Evolutionary conservation across 78 protist species (phyloP).

Genomic region (Ministeria vibrans): DNA sequence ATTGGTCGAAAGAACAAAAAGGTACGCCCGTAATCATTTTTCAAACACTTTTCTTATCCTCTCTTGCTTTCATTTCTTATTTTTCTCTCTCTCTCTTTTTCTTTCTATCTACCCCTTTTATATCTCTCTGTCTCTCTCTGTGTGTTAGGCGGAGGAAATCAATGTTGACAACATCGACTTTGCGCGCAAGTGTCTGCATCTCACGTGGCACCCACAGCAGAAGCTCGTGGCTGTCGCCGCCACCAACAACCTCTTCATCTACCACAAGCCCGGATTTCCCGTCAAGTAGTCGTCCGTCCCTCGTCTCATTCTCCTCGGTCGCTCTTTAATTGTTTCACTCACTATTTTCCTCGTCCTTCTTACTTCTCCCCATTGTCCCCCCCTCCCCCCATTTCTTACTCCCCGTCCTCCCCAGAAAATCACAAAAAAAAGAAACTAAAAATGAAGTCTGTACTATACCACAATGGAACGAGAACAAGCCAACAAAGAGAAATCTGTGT

Average conservation of each 20-base stretch:
- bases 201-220: conserved; percentile 60
- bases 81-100: background rate
- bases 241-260: conserved; percentile 37
- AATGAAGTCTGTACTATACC: background rate
- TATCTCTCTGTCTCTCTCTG: background rate
- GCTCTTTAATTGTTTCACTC: background rate
- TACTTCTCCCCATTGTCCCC: background rate
- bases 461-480: background rate
- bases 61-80: background rate
- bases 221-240: conserved; percentile 60
- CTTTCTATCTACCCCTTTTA: background rate
- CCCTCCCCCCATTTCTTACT: background rate
- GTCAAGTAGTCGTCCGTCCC: background rate
- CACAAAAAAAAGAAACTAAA: too few relatives aligned
- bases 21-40: background rate
- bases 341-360: background rate
- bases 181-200: conserved; percentile 43
- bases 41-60: background rate
- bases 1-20: background rate
- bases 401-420: background rate
- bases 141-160: background rate
- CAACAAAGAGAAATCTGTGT: background rate
- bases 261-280: background rate
- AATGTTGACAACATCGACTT: conserved; percentile 36
- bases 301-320: background rate